Evolutionary conservation across 495 filamentous ascomycete genomes (phyloP), one percentile per base, ranked within the genome.

Genomic region (Penicillium coprophilum): DNA sequence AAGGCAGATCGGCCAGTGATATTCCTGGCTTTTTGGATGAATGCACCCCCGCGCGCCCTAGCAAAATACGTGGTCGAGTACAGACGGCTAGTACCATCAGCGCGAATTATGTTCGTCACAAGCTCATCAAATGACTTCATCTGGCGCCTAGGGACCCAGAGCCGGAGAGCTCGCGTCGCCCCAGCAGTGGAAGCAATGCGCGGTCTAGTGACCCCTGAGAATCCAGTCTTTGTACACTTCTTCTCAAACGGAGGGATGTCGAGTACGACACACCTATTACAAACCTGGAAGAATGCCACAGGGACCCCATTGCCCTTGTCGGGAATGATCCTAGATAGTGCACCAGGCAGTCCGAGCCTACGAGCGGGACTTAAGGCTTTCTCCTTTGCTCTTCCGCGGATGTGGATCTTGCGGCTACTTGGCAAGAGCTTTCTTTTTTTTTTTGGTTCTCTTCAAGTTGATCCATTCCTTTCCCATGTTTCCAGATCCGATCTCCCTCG

Each of bases 171-270:
- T 15, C 72, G 68, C n/a, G 51, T 78, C 28, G 34, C 59, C 0
- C 75, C 77, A 1, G 76, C 77, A 19, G 64, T 79, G 20, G 62
- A 67, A 27, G 67, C 68, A 19, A 63, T 80, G 10, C 68, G 50
- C 36, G 50, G 68, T 8, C 52, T 49, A 30, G 53, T 55, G 28
- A 43, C 45, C 38, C 58, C 64, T 30, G 62, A 65, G 4, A 63
- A 56, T 20, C 66, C 69, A 20, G 69, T 73, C 12, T 71, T 68
- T 39, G 55, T 77, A 38, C 76, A 79, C 57, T 57, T 76, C 20
- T 79, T 79, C 65, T 77, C 74, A 12, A 79, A 79, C 45, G 76
- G 76, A 21, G 76, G 76, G 12, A 39, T 74, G 30, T 70, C 66
- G 20, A 60, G 64, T 8, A 65, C 64, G 0, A 61, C 63, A 7